Evolutionary conservation across 306 rosid species (phyloP).

Genomic region (Cucurbita maxima): DNA sequence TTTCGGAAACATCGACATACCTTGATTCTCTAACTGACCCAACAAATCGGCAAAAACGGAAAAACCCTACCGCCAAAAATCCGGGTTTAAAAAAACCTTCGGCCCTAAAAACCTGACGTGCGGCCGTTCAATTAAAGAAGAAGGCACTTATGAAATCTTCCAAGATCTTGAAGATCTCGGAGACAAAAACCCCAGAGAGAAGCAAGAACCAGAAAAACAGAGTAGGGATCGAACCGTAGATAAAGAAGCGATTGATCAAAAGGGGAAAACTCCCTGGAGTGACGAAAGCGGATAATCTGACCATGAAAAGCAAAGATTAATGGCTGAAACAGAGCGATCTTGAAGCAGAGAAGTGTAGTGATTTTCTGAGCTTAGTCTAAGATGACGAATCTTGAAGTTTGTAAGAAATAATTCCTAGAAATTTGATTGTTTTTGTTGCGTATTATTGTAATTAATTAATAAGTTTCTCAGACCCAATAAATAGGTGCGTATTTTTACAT

Average conservation of each 20-base stretch:
- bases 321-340: conserved; percentile 27
- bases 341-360: not conserved
- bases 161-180: conserved; percentile 39
- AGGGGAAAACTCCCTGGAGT: not conserved
- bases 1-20: conserved; percentile 65
- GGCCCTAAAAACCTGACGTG: conserved; percentile 25
- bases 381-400: too few relatives aligned
- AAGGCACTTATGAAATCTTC: not conserved
- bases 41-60: conserved; percentile 5
- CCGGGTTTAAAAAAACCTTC: not conserved
- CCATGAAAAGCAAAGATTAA: conserved; percentile 21
- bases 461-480: too few relatives aligned
- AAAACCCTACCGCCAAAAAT: not conserved
- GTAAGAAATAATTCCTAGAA: too few relatives aligned
- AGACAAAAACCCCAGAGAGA: not conserved
- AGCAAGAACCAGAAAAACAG: not conserved
- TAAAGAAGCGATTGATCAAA: not conserved
- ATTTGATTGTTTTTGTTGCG: too few relatives aligned
- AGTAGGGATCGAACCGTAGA: conserved; percentile 25
- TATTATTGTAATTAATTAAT: too few relatives aligned
- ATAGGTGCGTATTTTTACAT: too few relatives aligned
- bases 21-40: conserved; percentile 10
- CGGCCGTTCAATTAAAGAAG: not conserved
- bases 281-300: conserved; percentile 23
- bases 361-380: too few relatives aligned